Evolutionary conservation across 257 asterid species (phyloP), one percentile per base, ranked within the genome.

Genomic region (Vinca minor): DNA sequence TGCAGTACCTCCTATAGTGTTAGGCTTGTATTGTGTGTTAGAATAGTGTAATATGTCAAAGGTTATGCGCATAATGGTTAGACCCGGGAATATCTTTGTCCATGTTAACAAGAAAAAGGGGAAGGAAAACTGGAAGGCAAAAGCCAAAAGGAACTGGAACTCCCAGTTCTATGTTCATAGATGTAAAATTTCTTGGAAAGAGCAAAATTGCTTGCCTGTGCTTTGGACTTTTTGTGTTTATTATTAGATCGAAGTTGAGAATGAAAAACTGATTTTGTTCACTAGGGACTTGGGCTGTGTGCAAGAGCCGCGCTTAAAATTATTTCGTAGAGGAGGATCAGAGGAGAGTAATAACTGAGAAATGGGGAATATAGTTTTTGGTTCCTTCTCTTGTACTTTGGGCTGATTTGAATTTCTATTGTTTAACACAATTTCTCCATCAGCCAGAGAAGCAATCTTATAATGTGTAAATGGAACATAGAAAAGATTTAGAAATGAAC

Each of bases 11-110:
- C 36, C 36, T 53, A n/a, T 4, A 53, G 35, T 26, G 25, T 53
- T 49, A 35, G 10, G 26, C 59, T 53, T n/a, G 8, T 59, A 23
- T 21, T 59, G n/a, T 59, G 64, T 36, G 46, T 26, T 59, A 59
- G 17, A 13, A 28, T 11, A 7, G n/a, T 59, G 11, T 41, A 38
- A 59, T 12, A 21, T 38, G 23, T 21, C 21, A 25, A 44, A 39
- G 38, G 31, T 14, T 11, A 20, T 39, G 23, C 38, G 23, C 11
- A 25, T 61, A 41, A 25, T 61, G 50, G 38, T 61, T 7, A 13
- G 25, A 32, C 25, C 25, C 60, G 14, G 4, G n/a, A n/a, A 25
- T 61, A 6, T 20, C 8, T 25, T 59, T 26, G 38, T 39, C 31
- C 20, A 13, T 8, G 20, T 38, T n/a, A 36, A 4, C 5, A 4